Evolutionary conservation across 805 yeast genomes (phyloP), one percentile per base, ranked within the genome.

Genomic region (Starmerella sp.): DNA sequence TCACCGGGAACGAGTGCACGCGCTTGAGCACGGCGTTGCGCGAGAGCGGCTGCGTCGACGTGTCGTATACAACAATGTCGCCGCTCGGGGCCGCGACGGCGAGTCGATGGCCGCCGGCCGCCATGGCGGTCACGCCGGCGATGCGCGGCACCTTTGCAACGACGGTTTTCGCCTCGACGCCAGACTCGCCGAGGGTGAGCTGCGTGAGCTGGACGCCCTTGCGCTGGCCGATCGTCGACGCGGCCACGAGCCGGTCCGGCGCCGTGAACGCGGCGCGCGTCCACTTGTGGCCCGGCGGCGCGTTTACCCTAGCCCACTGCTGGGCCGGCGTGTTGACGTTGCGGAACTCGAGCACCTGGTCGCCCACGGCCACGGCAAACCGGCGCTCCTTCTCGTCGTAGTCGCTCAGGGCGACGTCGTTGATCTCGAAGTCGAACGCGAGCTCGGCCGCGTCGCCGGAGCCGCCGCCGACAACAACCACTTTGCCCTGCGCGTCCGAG

Each of bases 11-110:
- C 13, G 44, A 45, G 52, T 60, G 65, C 5, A 47, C 56, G 5
- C 45, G 48, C 15, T 48, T 31, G 8, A 57, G 38, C n/a, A 47
- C 38, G 28, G 38, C 22, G 17, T 53, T 32, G 7, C 51, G 50
- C 11, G 46, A 15, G n/a, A 58, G 55, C 29, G 17, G 35, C 41
- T 17, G 28, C 15, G 28, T 28, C 3, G 38, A 17, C 4, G 34
- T 28, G 11, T 45, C 48, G 32, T 53, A 63, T 3, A 62, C 54
- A 8, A 32, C 41, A 4, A 63, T 53, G 29, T 62, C 64, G n/a
- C 65, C 66, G 5, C 52, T 49, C 2, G 64, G 48, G 22, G 58
- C 56, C 4, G 59, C 65, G 4, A 55, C 59, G 2, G 63, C 66
- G 6, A 63, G 47, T 1, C 48, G 17, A 9, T 32, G 14, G 31